phyloP scores from a whole-genome alignment of 768 basidiomycete genomes.

The Paxillus rubicundulus region DNA sequence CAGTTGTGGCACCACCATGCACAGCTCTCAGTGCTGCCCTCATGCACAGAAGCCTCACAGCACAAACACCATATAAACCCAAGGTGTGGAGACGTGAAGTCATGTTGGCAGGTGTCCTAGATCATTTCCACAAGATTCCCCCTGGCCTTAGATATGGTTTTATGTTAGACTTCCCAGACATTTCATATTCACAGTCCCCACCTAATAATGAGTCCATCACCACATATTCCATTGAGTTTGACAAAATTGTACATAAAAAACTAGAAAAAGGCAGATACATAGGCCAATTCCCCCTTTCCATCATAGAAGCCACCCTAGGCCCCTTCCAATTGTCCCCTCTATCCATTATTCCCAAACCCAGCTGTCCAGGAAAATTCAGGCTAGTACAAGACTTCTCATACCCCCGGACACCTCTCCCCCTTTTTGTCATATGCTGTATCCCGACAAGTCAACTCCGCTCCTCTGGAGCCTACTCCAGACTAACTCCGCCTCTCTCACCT shows the following conservation, averaged over 20 bases:
- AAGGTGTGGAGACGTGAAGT: constrained; percentile 5
- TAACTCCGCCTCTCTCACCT: too few relatives aligned
- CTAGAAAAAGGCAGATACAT: too few relatives aligned
- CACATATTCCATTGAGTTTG: neutral
- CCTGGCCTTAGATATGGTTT: neutral
- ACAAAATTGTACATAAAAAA: neutral
- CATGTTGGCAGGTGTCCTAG: neutral
- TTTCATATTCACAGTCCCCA: neutral
- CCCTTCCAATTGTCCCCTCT: constrained; percentile 18
- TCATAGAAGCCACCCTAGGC: too few relatives aligned
- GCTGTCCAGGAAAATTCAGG: constrained; percentile 31
- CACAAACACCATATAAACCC: constrained; percentile 1
- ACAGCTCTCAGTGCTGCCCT: constrained; percentile 4
- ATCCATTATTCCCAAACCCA: constrained; percentile 35
- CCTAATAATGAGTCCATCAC: constrained; percentile 2
- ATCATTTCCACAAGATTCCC: neutral
- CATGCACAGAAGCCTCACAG: neutral
- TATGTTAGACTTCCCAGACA: constrained; percentile 5
- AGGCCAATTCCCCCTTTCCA: too few relatives aligned
- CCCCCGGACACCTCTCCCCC: constrained; percentile 6
- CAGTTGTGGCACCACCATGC: neutral
- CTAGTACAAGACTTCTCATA: constrained; percentile 39
- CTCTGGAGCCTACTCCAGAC: too few relatives aligned
- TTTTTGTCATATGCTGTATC: too few relatives aligned
- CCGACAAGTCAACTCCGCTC: too few relatives aligned